These are phyloP conservation scores for Xylaria bambusicola DNA, from an alignment of 495 filamentous ascomycete genomes.

Conservation along the genomic window DNA sequence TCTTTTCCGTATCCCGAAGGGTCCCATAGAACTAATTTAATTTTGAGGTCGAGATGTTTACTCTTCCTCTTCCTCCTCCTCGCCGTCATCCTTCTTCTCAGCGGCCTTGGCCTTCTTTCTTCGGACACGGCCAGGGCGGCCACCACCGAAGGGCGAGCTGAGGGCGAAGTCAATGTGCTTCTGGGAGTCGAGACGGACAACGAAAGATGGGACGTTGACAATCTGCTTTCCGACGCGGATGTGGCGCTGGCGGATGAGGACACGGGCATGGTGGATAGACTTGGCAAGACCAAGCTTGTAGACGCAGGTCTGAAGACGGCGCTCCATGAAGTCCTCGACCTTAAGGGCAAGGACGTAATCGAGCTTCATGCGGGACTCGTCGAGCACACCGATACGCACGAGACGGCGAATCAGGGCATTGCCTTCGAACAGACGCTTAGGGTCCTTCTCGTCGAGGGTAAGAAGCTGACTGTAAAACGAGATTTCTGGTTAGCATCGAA, in stretches of 20 bases:
- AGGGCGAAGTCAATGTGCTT: constrained; percentile 99
- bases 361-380: constrained; percentile 99
- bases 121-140: constrained; percentile 91
- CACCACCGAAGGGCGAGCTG: constrained; percentile 95
- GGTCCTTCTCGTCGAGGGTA: constrained; percentile 99
- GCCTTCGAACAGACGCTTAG: constrained; percentile 99
- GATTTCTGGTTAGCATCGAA: constrained; percentile 21
- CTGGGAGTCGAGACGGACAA: constrained; percentile 99
- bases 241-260: constrained; percentile 97
- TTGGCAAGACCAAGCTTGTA: constrained; percentile 99
- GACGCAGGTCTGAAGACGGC: constrained; percentile 97
- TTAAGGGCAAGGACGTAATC: constrained; percentile 99
- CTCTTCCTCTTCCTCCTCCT: constrained; percentile 89
- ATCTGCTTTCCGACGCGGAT: constrained; percentile 99
- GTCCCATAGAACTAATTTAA: constrained; percentile 34
- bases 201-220: constrained; percentile 98
- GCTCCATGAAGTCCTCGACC: constrained; percentile 99
- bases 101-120: constrained; percentile 99
- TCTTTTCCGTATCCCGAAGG: constrained; percentile 44
- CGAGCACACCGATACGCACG: constrained; percentile 98
- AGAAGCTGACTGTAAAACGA: constrained; percentile 84
- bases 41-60: constrained; percentile 41
- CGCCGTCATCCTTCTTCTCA: constrained; percentile 83
- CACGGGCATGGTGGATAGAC: constrained; percentile 99
- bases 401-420: constrained; percentile 99